These are phyloP conservation scores for Solanum virginianum DNA, from an alignment of 257 asterid species.

Conservation along the genomic window DNA sequence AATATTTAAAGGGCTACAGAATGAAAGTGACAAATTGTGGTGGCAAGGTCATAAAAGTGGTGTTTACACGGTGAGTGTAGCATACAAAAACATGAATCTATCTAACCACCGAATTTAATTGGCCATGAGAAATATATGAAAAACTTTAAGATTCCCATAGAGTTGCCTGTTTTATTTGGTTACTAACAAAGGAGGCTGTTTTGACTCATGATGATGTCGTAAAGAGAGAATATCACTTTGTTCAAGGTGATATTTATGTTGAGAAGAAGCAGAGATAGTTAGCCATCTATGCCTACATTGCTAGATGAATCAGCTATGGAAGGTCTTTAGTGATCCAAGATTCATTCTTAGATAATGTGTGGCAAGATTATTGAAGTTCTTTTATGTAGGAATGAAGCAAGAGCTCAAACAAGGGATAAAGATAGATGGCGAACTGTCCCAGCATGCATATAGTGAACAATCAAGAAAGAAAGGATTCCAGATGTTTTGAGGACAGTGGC, in stretches of 20 bases:
- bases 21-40: neutral
- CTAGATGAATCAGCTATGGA: neutral
- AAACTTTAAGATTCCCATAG: neutral
- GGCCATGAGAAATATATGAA: neutral
- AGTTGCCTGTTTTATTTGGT: neutral
- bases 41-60: neutral
- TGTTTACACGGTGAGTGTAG: neutral
- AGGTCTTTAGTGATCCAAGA: neutral
- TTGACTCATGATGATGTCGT: neutral
- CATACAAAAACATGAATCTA: neutral
- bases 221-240: neutral
- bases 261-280: neutral
- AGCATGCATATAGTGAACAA: neutral
- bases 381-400: neutral
- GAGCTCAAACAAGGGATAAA: neutral
- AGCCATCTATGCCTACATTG: neutral
- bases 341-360: neutral
- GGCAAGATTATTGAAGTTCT: neutral
- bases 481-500: neutral
- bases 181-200: neutral
- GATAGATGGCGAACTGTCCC: neutral
- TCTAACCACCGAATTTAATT: neutral
- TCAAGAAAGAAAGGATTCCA: neutral
- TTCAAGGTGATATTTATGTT: neutral
- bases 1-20: neutral